Base-by-base conservation (phyloP, 2,329 filamentous ascomycete species). In the Amauroascus niger region DNA sequence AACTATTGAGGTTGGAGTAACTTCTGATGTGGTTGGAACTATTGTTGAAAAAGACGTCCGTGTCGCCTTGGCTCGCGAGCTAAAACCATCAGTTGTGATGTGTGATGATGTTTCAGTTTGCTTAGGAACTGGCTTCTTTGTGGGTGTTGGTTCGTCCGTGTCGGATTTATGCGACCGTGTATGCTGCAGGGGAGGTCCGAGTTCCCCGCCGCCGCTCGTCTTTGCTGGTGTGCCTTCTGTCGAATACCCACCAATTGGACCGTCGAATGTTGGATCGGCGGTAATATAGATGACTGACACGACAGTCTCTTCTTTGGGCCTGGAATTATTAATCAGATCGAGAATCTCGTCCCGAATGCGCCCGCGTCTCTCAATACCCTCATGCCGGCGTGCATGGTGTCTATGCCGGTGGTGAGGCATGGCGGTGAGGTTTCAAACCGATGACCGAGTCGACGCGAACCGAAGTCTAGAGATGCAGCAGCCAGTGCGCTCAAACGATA, bases 241-340 rank as follows among this genome's bases (percentile, higher is more conserved):
- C 13, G 68, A 67, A 60, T 74, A 77, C 55, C 74, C 75, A 53
- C 68, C 76, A 56, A 78, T 67, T 1, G 70, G 68, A 24, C 76
- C 78, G 14, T 69, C 66, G 58, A 79, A 81, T 37, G 78, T 80
- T 52, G 74, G 70, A 20, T 71, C 60, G 28, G 75, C 69, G 0
- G 78, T 80, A 44, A 79, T 70, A 63, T 79, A 77, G 40, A 80
- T 71, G 30, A 52, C 32, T 9, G 39, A 77, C 65, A 6, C 56
- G 50, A 54, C 55, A 51, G 49, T 53, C 32, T 39, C 30, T 33
- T 48, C 18, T 2, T 32, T 33, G n/a, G 37, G 40, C 9, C n/a
- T 16, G 47, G 55, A 33, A 28, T 46, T 35, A 9, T 37, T 48
- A 18, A 53, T 39, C 9, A 58, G 14, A 26, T 45, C 33, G 22